Percentiles rank a stretch among this genome's conserved stretches.
These are phyloP conservation scores for Aspergillus carbonarius DNA, from an alignment of 2,329 filamentous ascomycete genomes.

Conservation along the genomic window DNA sequence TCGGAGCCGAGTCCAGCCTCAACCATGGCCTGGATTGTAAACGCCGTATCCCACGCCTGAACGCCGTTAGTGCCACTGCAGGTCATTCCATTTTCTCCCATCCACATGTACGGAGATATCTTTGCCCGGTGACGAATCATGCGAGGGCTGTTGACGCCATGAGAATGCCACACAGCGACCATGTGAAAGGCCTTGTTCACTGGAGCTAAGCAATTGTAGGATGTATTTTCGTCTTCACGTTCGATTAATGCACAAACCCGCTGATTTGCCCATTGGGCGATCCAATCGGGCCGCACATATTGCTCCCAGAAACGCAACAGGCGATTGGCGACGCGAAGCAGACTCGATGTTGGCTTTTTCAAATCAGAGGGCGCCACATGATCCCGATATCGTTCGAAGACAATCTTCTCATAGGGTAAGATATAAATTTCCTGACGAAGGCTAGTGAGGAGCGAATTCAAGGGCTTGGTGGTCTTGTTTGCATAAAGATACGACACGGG, in stretches of 20 bases:
- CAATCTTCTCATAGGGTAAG: neutral
- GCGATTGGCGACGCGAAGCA: neutral
- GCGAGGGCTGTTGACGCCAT: neutral
- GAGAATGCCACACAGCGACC: conserved; percentile 1
- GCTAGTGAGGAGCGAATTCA: neutral
- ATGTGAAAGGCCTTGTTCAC: conserved; percentile 6
- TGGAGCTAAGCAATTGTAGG: conserved; percentile 1
- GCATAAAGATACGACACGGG: conserved; percentile 7
- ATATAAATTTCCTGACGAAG: conserved; percentile 8
- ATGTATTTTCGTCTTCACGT: neutral
- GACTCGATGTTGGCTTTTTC: neutral
- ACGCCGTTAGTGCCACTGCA: conserved; percentile 10
- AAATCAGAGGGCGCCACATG: neutral
- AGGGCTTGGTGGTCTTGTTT: neutral
- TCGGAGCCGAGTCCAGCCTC: neutral
- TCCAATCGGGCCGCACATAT: neutral
- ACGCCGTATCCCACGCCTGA: conserved; percentile 11
- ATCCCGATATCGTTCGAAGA: conserved; percentile 3
- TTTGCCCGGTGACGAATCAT: conserved; percentile 4
- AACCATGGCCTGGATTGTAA: conserved; percentile 3
- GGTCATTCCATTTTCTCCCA: conserved; percentile 1
- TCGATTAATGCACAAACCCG: conserved; percentile 3
- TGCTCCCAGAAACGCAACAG: conserved; percentile 6
- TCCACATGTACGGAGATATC: conserved; percentile 8
- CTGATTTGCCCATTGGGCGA: neutral